Conservation (phyloP, 1,284 basidiomycete species). For the Trametes pubescens region DNA sequence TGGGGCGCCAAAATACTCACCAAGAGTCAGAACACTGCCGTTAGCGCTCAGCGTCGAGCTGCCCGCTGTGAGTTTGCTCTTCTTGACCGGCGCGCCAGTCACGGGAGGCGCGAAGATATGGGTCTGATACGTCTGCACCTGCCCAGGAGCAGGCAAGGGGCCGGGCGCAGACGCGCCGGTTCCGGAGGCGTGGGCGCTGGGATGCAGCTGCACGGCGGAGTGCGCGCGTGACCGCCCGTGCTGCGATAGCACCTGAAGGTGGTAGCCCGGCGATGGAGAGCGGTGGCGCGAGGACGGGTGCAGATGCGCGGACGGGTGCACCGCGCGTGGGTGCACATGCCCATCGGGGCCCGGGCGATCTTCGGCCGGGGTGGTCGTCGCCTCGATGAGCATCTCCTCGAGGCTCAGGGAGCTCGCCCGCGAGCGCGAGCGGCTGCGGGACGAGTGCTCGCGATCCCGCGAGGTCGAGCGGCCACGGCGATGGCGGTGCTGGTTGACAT, state of each 20-base stretch:
- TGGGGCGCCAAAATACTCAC: constrained; percentile 22
- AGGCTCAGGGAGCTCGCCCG: constrained; percentile 49
- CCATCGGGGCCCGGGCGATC: constrained; percentile 33
- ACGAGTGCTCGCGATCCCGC: constrained; percentile 34
- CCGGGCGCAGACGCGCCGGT: constrained; percentile 34
- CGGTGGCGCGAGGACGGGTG: constrained; percentile 38
- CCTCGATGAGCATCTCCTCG: constrained; percentile 71
- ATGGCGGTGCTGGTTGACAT: constrained; percentile 32
- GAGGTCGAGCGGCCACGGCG: constrained; percentile 38
- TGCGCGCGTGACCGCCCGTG: constrained; percentile 37
- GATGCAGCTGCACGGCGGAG: constrained; percentile 36
- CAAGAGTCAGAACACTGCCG: constrained; percentile 39
- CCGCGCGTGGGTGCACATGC: constrained; percentile 28
- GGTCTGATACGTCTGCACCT: constrained; percentile 61
- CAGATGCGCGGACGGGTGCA: constrained; percentile 38
- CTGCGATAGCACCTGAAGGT: constrained; percentile 34
- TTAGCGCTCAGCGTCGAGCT: constrained; percentile 32
- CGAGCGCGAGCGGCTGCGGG: constrained; percentile 41
- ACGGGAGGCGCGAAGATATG: constrained; percentile 76
- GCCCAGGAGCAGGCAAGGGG: constrained; percentile 47
- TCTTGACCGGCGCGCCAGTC: constrained; percentile 72
- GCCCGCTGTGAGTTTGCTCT: constrained; percentile 41
- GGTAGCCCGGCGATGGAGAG: constrained; percentile 36
- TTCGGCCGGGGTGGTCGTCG: constrained; percentile 49
- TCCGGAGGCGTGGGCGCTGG: constrained; percentile 26